Conservation (phyloP, 1,284 basidiomycete genomes). For the Inonotus obliquus region DNA sequence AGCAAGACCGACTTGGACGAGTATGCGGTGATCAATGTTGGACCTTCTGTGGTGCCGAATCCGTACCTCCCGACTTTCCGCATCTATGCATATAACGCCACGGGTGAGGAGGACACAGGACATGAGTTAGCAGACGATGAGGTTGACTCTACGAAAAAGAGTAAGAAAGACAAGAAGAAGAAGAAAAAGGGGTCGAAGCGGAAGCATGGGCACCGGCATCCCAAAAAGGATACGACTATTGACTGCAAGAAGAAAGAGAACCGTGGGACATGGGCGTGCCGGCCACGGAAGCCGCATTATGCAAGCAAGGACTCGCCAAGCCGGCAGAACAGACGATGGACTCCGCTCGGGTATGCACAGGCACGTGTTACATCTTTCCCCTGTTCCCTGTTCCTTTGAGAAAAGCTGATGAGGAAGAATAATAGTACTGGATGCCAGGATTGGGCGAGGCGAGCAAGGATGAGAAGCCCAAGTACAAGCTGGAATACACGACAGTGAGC, state of each 20-base stretch:
- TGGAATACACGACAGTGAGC: constrained; percentile 78
- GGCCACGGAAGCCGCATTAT: constrained; percentile 54
- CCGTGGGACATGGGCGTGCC: constrained; percentile 54
- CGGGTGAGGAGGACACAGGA: constrained; percentile 31
- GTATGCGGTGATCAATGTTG: constrained; percentile 74
- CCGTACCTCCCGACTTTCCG: constrained; percentile 80
- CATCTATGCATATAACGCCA: constrained; percentile 78
- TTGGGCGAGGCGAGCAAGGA: constrained; percentile 52
- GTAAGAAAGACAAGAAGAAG: no score
- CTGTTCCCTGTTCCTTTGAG: constrained; percentile 20
- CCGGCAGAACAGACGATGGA: constrained; percentile 63
- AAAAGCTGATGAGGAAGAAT: not conserved
- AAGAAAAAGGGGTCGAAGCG: constrained; percentile 30
- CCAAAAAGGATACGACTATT: constrained; percentile 35
- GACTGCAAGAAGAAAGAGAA: constrained; percentile 50
- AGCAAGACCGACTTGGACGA: constrained; percentile 56
- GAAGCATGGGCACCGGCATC: constrained; percentile 45
- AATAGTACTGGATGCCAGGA: constrained; percentile 73
- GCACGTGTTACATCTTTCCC: constrained; percentile 33
- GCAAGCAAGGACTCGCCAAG: constrained; percentile 65
- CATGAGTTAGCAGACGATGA: constrained; percentile 23
- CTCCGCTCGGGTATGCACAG: constrained; percentile 79
- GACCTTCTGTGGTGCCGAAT: constrained; percentile 84
- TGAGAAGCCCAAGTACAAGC: constrained; percentile 58
- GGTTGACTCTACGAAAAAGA: constrained; percentile 24